Conservation (phyloP, 2,329 filamentous ascomycete genomes). For the Acephala macrosclerotiorum region DNA sequence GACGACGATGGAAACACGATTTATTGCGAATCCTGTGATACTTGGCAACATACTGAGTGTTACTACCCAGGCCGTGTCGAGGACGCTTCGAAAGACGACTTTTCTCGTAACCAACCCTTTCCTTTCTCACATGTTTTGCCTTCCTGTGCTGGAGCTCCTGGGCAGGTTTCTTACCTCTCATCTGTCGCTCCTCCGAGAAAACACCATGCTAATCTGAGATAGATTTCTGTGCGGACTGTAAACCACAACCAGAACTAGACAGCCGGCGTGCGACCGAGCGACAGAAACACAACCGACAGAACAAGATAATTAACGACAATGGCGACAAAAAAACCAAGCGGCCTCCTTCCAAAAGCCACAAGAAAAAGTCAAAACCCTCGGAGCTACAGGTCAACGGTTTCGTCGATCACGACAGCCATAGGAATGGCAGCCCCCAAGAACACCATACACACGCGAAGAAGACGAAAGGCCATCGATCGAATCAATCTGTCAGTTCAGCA, state of each 20-base stretch:
- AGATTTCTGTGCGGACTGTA: conserved; percentile 90
- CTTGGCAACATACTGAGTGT: conserved; percentile 98
- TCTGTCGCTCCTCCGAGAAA: neutral
- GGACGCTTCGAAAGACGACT: conserved; percentile 73
- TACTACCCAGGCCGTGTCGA: conserved; percentile 82
- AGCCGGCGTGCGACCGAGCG: conserved; percentile 76
- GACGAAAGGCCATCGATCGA: conserved; percentile 81
- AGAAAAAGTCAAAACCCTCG: conserved; percentile 83
- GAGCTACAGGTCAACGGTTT: conserved; percentile 74
- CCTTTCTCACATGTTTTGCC: too few relatives aligned
- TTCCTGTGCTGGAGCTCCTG: neutral
- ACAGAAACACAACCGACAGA: conserved; percentile 67
- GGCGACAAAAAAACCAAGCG: conserved; percentile 78
- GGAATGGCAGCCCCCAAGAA: conserved; percentile 54
- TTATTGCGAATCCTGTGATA: conserved; percentile 93
- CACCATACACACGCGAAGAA: conserved; percentile 74
- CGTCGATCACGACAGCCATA: conserved; percentile 58
- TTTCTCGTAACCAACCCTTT: conserved; percentile 45
- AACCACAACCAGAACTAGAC: conserved; percentile 74
- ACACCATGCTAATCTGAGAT: conserved; percentile 42
- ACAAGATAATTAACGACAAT: conserved; percentile 52
- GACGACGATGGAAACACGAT: conserved; percentile 99
- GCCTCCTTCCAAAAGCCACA: conserved; percentile 80
- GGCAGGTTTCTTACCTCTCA: neutral
- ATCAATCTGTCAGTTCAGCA: conserved; percentile 76